Evolutionary conservation across 2,329 filamentous ascomycete species (phyloP), one percentile per base, ranked within the genome.

Genomic region (Hymenoscyphus albidus): DNA sequence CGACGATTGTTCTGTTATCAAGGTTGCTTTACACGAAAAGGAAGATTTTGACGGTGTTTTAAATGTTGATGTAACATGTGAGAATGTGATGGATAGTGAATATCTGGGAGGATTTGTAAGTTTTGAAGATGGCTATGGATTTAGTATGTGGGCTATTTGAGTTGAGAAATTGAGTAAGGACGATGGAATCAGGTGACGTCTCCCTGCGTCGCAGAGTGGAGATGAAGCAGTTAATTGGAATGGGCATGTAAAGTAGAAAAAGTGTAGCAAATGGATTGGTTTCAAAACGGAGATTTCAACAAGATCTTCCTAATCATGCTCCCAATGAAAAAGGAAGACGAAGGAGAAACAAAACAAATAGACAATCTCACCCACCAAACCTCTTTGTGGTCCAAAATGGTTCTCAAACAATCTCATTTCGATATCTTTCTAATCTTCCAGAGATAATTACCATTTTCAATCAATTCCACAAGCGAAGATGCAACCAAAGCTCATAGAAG

Each of bases 41-140:
- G 35, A 59, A 40, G 13, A 9, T 38, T n/a, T 7, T 59, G 7
- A 59, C 39, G 57, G 57, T 59, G 12, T 59, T 59, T 59, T 59
- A n/a, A 51, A 18, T 22, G n/a, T 22, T 9, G 44, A 22, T 10
- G 42, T 35, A 10, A 35, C 35, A 35, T 35, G 35, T 6, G 35
- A 7, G 9, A 6, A 35, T 35, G 35, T 35, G 5, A 35, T 10
- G 42, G 16, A 1, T 48, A n/a, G 14, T 48, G 42, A n/a, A 48
- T 10, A 22, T 22, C 12, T 16, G 7, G 13, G 18, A 27, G 10
- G 7, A 16, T 22, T 22, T 16, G 14, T 51, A 3, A 0, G 35
- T 35, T 35, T 4, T 35, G 35, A 35, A 35, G 35, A 35, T 35
- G 1, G 35, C 3, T 35, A 35, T 35, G 35, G 35, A 4, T 10